These are phyloP conservation scores for Yamadazyma jaroonii DNA, from an alignment of 1,139 yeast species.

Conservation along the genomic window DNA sequence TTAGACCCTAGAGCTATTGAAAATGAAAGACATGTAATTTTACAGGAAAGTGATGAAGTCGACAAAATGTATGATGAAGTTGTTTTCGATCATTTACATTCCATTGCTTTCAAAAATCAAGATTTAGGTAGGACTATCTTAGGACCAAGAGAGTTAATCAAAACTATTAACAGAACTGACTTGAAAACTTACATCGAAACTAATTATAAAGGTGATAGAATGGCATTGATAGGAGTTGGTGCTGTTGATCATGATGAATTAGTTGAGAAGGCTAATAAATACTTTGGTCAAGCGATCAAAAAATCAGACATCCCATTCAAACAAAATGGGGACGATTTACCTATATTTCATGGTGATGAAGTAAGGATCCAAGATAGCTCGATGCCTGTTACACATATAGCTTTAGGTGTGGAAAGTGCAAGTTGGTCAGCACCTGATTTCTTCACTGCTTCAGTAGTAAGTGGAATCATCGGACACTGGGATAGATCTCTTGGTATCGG, in stretches of 20 bases:
- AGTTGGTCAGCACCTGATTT: conserved; percentile 97
- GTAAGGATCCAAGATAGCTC: conserved; percentile 78
- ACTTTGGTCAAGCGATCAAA: conserved; percentile 68
- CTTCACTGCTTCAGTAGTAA: conserved; percentile 92
- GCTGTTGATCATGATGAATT: conserved; percentile 85
- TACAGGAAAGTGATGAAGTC: conserved; percentile 96
- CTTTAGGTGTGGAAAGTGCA: conserved; percentile 96
- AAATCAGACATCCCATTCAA: conserved; percentile 62
- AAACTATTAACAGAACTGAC: conserved; percentile 73
- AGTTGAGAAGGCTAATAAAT: conserved; percentile 69
- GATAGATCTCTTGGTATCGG: conserved; percentile 87
- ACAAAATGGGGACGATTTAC: conserved; percentile 77
- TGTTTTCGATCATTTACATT: conserved; percentile 94
- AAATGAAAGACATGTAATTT: conserved; percentile 92
- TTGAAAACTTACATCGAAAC: conserved; percentile 74
- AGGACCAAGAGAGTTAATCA: conserved; percentile 90
- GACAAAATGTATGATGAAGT: conserved; percentile 98
- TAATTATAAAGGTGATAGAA: conserved; percentile 93
- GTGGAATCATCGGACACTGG: conserved; percentile 97
- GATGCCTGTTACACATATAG: conserved; percentile 87
- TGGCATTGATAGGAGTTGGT: conserved; percentile 97
- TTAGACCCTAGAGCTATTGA: conserved; percentile 84
- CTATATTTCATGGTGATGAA: conserved; percentile 84
- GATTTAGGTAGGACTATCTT: conserved; percentile 96
- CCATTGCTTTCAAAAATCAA: conserved; percentile 85